Conservation (phyloP, 495 filamentous ascomycete genomes). For the Patellaria atrata region DNA sequence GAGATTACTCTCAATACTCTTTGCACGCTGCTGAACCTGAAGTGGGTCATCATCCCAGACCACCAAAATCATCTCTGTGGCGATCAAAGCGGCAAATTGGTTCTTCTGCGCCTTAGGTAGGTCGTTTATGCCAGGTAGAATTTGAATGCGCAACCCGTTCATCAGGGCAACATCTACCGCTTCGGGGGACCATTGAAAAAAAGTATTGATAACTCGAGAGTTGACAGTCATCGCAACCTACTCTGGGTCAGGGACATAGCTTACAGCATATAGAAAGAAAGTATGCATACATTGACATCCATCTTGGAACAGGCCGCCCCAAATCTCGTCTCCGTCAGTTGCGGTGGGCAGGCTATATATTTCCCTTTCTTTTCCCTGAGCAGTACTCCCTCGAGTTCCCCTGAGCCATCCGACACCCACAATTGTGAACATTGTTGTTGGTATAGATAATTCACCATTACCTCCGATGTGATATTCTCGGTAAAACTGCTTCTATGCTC, state of each 20-base stretch:
- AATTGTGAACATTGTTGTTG: slow-evolving; percentile 58
- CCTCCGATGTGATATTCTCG: slow-evolving; percentile 67
- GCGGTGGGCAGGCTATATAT: slow-evolving; percentile 53
- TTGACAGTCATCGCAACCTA: slow-evolving; percentile 69
- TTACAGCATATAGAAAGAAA: not conserved
- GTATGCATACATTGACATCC: slow-evolving; percentile 46
- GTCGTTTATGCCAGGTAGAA: slow-evolving; percentile 53
- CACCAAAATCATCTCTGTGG: slow-evolving; percentile 50
- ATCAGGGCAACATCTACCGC: slow-evolving; percentile 58
- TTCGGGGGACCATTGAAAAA: slow-evolving; percentile 53
- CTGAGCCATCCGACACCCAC: slow-evolving; percentile 51
- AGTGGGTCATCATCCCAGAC: slow-evolving; percentile 68
- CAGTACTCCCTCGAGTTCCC: slow-evolving; percentile 52
- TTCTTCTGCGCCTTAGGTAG: slow-evolving; percentile 51
- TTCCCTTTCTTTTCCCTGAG: slow-evolving; percentile 46
- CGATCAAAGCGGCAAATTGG: slow-evolving; percentile 65
- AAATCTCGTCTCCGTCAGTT: slow-evolving; percentile 40
- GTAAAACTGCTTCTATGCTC: too few species aligned
- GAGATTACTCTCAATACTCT: slow-evolving; percentile 53
- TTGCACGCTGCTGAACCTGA: slow-evolving; percentile 48
- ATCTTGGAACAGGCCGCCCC: slow-evolving; percentile 48
- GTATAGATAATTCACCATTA: slow-evolving; percentile 69
- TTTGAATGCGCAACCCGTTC: slow-evolving; percentile 59
- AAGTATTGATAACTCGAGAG: slow-evolving; percentile 60
- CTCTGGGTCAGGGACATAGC: not conserved